Evolutionary conservation across 2,329 filamentous ascomycete genomes (phyloP).

Genomic region (Cercospora nicotianae): DNA sequence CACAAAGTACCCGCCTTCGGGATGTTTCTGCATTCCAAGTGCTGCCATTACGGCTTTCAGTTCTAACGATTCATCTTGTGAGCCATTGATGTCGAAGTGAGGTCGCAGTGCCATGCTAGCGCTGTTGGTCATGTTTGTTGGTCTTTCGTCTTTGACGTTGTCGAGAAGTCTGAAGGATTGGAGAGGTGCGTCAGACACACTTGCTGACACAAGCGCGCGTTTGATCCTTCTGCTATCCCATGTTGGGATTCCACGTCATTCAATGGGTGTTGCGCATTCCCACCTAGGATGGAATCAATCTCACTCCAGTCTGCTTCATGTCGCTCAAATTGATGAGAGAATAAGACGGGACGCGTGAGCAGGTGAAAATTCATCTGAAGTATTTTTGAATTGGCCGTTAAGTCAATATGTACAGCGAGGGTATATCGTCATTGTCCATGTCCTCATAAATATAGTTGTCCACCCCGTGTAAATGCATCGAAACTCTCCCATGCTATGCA

Average conservation of each 20-base stretch:
- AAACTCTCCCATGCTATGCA: constrained; percentile 4
- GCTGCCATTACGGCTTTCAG: constrained; percentile 44
- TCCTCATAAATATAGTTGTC: not conserved
- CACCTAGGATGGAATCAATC: not conserved
- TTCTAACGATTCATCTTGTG: constrained; percentile 16
- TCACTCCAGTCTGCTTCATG: not conserved
- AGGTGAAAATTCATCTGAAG: not conserved
- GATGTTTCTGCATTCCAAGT: constrained; percentile 56
- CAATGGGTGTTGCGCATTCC: not conserved
- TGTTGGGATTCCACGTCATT: not conserved
- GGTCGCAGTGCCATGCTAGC: constrained; percentile 1
- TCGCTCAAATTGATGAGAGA: not conserved
- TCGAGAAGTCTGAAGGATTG: not conserved
- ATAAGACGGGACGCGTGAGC: not conserved
- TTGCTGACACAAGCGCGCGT: constrained; percentile 3
- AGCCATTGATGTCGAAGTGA: constrained; percentile 8
- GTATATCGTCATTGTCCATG: not conserved
- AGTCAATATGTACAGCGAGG: constrained; percentile 8
- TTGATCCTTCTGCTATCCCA: not conserved
- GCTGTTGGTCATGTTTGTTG: not conserved
- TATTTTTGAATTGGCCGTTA: not conserved
- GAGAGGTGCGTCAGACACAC: not conserved
- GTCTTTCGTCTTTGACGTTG: not conserved
- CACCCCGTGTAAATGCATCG: constrained; percentile 7
- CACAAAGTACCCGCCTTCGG: constrained; percentile 65